phyloP scores from a whole-genome alignment of 768 basidiomycete species.

The Kwoniella botswanensis region DNA sequence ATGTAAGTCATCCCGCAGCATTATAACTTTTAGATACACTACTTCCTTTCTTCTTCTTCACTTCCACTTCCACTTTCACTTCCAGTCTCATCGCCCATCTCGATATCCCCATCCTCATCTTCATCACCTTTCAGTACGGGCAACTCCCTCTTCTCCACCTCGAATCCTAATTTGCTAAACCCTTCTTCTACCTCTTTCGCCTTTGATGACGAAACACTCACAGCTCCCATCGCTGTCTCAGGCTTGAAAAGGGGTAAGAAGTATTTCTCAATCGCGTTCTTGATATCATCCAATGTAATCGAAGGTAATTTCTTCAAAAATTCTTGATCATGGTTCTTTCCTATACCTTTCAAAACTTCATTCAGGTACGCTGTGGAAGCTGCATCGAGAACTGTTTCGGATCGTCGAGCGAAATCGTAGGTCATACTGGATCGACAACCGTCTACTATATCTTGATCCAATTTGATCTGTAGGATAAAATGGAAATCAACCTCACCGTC shows the following conservation, averaged over 20 bases:
- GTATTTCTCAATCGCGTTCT: conserved; percentile 70
- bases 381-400: conserved; percentile 84
- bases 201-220: conserved; percentile 82
- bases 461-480: conserved; percentile 1
- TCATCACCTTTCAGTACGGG: conserved; percentile 62
- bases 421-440: conserved; percentile 92
- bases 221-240: conserved; percentile 74
- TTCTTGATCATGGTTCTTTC: conserved; percentile 73
- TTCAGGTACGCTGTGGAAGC: conserved; percentile 83
- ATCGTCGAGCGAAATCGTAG: conserved; percentile 75
- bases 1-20: background rate
- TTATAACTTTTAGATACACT: background rate
- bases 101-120: conserved; percentile 19
- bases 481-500: background rate
- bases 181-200: conserved; percentile 71
- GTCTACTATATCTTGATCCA: conserved; percentile 77
- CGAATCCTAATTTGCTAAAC: conserved; percentile 72
- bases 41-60: background rate
- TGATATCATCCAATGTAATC: conserved; percentile 79
- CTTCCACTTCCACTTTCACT: conserved; percentile 9
- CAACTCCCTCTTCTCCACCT: conserved; percentile 73
- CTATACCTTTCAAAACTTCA: conserved; percentile 84
- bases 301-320: conserved; percentile 60
- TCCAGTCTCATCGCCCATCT: conserved; percentile 15
- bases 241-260: conserved; percentile 85